These are phyloP conservation scores for Melastoma candidum DNA, from an alignment of 441 rosid genomes.

Conservation along the genomic window DNA sequence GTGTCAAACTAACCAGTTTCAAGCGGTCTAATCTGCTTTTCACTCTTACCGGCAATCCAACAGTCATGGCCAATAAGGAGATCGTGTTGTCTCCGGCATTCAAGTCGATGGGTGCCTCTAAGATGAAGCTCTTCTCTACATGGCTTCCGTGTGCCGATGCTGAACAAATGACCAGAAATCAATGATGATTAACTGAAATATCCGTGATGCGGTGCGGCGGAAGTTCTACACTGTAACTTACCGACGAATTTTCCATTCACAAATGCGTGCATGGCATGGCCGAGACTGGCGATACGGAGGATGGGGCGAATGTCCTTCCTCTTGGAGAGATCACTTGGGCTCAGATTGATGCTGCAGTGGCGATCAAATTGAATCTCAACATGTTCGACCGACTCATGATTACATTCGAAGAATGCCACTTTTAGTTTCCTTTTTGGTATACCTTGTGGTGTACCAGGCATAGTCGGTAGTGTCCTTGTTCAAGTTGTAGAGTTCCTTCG, in stretches of 20 bases:
- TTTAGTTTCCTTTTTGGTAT: neutral
- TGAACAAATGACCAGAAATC: constrained; percentile 8
- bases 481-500: constrained; percentile 43
- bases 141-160: constrained; percentile 60
- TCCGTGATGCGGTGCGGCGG: no score
- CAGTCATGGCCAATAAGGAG: constrained; percentile 26
- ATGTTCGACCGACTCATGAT: neutral
- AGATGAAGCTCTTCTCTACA: constrained; percentile 51
- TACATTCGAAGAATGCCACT: no score
- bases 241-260: constrained; percentile 73
- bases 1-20: neutral
- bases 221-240: constrained; percentile 11
- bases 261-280: constrained; percentile 61
- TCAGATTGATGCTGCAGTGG: constrained; percentile 39
- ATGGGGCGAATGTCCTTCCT: constrained; percentile 33
- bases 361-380: neutral
- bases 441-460: constrained; percentile 64
- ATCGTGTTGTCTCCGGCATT: constrained; percentile 36
- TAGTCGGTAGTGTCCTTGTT: constrained; percentile 68
- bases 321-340: constrained; percentile 33
- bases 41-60: constrained; percentile 49
- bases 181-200: no score
- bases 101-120: constrained; percentile 29
- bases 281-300: constrained; percentile 69
- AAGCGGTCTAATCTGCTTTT: no score